These are phyloP conservation scores for Artemisia argyi DNA, from an alignment of 129 eudicot genomes.

Conservation along the genomic window DNA sequence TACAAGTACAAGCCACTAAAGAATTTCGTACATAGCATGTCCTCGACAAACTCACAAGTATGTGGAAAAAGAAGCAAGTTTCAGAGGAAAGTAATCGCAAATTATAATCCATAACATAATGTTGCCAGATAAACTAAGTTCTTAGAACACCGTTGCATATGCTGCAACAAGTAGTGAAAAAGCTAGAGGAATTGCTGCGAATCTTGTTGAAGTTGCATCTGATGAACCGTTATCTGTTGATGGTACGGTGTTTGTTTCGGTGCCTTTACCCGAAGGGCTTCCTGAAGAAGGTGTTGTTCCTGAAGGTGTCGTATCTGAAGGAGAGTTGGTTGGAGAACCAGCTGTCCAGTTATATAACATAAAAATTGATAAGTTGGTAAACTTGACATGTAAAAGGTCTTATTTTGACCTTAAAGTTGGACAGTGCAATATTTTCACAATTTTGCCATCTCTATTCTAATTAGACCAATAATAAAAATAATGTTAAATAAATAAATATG, in stretches of 20 bases:
- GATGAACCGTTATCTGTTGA: slow-evolving; percentile 57
- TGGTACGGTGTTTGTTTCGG: slow-evolving; percentile 49
- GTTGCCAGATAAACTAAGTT: not conserved
- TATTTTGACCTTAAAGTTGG: not conserved
- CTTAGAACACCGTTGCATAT: slow-evolving; percentile 11
- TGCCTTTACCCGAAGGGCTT: slow-evolving; percentile 36
- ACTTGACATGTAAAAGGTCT: not conserved
- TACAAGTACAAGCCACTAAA: slow-evolving; percentile 13
- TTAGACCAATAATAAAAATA: not conserved
- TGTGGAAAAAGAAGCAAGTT: not conserved
- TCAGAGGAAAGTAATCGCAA: slow-evolving; percentile 7
- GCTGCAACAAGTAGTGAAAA: slow-evolving; percentile 17
- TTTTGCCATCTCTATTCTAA: not conserved
- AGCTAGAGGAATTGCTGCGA: slow-evolving; percentile 41
- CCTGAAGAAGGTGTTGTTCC: slow-evolving; percentile 43
- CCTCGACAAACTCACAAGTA: slow-evolving; percentile 16
- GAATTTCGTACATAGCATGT: slow-evolving; percentile 23
- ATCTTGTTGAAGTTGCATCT: slow-evolving; percentile 49
- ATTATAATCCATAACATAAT: slow-evolving; percentile 11
- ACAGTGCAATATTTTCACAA: too few species aligned
- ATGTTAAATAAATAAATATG: not conserved
- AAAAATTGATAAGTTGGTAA: slow-evolving; percentile 14
- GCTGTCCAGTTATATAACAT: slow-evolving; percentile 35
- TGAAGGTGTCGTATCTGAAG: slow-evolving; percentile 16
- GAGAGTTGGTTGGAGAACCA: slow-evolving; percentile 51